These are phyloP conservation scores for Oehlia diaphana DNA, from an alignment of 192 early-diverging fungal species.

Conservation along the genomic window DNA sequence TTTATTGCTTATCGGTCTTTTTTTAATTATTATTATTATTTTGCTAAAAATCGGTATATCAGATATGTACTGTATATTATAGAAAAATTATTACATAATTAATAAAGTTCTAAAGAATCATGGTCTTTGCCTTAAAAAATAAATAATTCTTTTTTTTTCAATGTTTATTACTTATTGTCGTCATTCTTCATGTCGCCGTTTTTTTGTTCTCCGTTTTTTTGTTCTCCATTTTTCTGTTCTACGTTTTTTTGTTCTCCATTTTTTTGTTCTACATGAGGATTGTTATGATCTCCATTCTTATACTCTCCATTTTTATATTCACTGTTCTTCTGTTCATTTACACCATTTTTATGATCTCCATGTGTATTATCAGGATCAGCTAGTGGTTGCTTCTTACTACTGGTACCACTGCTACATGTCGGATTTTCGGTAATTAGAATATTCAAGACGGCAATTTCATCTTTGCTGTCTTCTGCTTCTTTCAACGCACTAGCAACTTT, in stretches of 20 bases:
- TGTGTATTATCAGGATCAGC: not conserved
- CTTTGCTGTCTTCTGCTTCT: slow-evolving; percentile 8
- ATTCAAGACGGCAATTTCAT: not conserved
- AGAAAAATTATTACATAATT: no score
- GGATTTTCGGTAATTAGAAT: slow-evolving; percentile 16
- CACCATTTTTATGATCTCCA: not conserved
- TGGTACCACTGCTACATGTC: not conserved
- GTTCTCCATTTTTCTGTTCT: not conserved
- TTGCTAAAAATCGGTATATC: no score
- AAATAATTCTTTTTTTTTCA: no score
- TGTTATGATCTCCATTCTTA: not conserved
- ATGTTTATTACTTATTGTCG: not conserved
- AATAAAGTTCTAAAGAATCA: no score
- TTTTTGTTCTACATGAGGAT: not conserved
- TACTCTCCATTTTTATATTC: not conserved
- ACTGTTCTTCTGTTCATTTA: not conserved
- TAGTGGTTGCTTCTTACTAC: not conserved
- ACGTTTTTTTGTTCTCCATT: no score
- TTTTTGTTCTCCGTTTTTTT: not conserved
- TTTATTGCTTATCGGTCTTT: no score
- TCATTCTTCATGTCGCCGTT: not conserved
- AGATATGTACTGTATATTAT: no score
- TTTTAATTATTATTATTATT: no score
- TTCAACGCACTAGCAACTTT: slow-evolving; percentile 3
- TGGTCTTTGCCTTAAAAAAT: no score